phyloP scores from a whole-genome alignment of 1,284 basidiomycete genomes.

The Gastroboletus turbinatus region DNA sequence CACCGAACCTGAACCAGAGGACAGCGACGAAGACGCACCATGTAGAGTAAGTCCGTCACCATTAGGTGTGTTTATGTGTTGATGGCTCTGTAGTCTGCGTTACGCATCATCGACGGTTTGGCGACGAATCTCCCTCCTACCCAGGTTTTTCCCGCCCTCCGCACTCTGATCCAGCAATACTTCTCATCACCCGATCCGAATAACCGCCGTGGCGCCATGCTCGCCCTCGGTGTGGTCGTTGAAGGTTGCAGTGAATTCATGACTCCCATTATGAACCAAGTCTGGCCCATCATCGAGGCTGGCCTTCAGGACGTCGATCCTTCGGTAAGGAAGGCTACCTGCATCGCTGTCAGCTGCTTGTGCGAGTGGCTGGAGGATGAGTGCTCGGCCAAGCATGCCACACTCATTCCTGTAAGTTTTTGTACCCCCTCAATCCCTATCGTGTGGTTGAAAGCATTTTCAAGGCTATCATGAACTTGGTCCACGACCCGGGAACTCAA shows the following conservation, averaged over 20 bases:
- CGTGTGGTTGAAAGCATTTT: neutral
- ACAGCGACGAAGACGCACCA: slow-evolving; percentile 88
- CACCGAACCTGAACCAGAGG: slow-evolving; percentile 86
- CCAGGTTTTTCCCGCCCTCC: slow-evolving; percentile 96
- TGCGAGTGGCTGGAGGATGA: slow-evolving; percentile 99
- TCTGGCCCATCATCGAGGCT: slow-evolving; percentile 94
- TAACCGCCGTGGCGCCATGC: slow-evolving; percentile 89
- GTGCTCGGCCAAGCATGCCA: slow-evolving; percentile 80
- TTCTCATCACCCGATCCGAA: slow-evolving; percentile 79
- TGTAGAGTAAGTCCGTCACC: slow-evolving; percentile 65
- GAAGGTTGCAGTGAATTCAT: slow-evolving; percentile 99
- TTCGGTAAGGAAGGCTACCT: slow-evolving; percentile 91
- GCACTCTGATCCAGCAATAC: slow-evolving; percentile 78
- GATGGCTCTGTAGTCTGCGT: slow-evolving; percentile 63
- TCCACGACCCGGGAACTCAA: slow-evolving; percentile 88
- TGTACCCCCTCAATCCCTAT: neutral
- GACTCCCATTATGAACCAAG: slow-evolving; percentile 87
- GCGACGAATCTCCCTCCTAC: slow-evolving; percentile 92
- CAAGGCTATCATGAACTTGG: slow-evolving; percentile 85
- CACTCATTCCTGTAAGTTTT: slow-evolving; percentile 79
- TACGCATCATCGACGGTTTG: slow-evolving; percentile 93
- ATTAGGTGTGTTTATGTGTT: slow-evolving; percentile 6
- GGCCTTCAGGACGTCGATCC: slow-evolving; percentile 86
- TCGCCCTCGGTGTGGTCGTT: slow-evolving; percentile 93
- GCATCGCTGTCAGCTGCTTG: slow-evolving; percentile 92